phyloP scores from a whole-genome alignment of 148 eudicot genomes.

The Chenopodium formosanum region DNA sequence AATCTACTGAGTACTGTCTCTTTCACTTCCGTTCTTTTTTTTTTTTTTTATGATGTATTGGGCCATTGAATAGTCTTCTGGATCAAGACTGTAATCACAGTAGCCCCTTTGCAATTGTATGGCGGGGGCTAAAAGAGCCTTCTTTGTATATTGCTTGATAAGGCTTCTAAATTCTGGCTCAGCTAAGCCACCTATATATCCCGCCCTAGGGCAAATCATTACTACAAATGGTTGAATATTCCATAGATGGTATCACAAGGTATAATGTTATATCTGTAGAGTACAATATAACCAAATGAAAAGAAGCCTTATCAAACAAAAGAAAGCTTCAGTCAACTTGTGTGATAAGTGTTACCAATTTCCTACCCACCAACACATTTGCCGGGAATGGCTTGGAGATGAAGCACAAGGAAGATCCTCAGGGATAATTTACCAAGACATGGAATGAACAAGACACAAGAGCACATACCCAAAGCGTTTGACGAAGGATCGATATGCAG shows the following conservation, averaged over 20 bases:
- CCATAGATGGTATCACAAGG: not conserved
- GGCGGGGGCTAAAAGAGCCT: not conserved
- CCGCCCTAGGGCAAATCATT: not conserved
- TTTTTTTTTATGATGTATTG: not conserved
- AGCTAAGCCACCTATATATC: not conserved
- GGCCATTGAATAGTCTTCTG: not conserved
- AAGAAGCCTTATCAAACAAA: not conserved
- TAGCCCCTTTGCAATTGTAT: not conserved
- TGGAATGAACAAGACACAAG: not conserved
- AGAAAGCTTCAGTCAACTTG: not conserved
- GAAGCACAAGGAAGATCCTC: not conserved
- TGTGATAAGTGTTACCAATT: not conserved
- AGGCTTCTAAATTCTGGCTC: not conserved
- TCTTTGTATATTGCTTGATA: not conserved
- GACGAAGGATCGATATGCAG: constrained; percentile 93
- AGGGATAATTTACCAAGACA: not conserved
- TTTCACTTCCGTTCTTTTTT: not conserved
- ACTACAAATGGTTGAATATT: not conserved
- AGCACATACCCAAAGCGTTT: constrained; percentile 84
- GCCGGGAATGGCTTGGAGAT: not conserved
- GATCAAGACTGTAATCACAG: not conserved
- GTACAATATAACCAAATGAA: not conserved
- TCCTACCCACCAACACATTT: not conserved
- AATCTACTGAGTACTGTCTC: not conserved
- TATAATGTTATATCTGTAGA: not conserved